phyloP scores from a whole-genome alignment of 495 filamentous ascomycete species.

The Tuber umbilicatum region DNA sequence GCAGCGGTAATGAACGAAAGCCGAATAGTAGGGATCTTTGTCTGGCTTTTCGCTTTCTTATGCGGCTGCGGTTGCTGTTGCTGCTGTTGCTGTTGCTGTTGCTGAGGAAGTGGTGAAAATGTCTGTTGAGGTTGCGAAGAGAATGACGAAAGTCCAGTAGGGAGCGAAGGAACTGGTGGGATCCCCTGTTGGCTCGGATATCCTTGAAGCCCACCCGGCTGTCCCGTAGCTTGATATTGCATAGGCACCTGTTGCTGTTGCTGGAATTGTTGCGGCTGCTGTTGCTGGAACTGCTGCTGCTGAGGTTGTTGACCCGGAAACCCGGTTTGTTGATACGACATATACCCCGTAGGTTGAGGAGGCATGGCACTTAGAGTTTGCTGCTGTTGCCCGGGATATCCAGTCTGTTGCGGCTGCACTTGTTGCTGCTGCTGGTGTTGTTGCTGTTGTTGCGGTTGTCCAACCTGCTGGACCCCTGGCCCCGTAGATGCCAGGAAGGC shows the following conservation, averaged over 20 bases:
- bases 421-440: conserved; percentile 40
- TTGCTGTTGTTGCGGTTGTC: conserved; percentile 31
- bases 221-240: conserved; percentile 55
- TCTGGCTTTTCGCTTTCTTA: conserved; percentile 48
- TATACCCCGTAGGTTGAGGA: conserved; percentile 46
- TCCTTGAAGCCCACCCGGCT: conserved; percentile 46
- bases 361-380: conserved; percentile 43
- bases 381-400: conserved; percentile 56
- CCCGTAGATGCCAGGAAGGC: conserved; percentile 25
- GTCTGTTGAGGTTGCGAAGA: conserved; percentile 49
- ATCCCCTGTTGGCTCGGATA: conserved; percentile 47
- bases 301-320: conserved; percentile 57
- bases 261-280: conserved; percentile 50
- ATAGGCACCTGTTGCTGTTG: conserved; percentile 56
- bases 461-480: conserved; percentile 5
- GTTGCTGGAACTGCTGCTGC: conserved; percentile 54
- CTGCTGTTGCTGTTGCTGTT: conserved; percentile 54
- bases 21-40: conserved; percentile 89
- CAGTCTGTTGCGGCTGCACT: conserved; percentile 56
- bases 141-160: conserved; percentile 52
- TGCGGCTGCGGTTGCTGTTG: conserved; percentile 54
- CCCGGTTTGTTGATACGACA: conserved; percentile 57
- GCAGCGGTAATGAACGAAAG: conserved; percentile 91
- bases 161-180: conserved; percentile 51
- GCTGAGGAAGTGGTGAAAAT: conserved; percentile 38